Percentiles rank a stretch among this genome's conserved stretches.
Evolutionary conservation across 139 green algal species (phyloP).

Genomic region (Desmodesmus armatus): DNA sequence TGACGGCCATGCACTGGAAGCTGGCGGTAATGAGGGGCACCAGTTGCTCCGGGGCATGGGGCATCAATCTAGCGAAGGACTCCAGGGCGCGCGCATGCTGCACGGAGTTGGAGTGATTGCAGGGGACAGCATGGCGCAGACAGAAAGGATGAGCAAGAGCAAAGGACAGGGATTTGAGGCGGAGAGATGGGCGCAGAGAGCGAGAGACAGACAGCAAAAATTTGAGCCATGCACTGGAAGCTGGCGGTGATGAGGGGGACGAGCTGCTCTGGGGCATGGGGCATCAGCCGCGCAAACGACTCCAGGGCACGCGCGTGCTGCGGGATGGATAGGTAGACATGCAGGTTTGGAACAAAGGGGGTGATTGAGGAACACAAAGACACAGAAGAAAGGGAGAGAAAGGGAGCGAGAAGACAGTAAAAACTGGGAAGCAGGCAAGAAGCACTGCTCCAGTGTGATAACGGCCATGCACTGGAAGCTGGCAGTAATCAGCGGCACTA

Average conservation of each 20-base stretch:
- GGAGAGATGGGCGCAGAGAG: too few species aligned
- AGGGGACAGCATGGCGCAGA: too few species aligned
- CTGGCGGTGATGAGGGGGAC: slow-evolving; percentile 47
- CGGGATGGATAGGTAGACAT: not conserved
- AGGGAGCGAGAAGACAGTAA: not conserved
- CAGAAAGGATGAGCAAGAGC: too few species aligned
- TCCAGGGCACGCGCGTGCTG: slow-evolving; percentile 60
- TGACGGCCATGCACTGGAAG: slow-evolving; percentile 40
- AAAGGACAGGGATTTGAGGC: too few species aligned
- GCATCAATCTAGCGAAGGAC: slow-evolving; percentile 56
- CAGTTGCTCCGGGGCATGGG: slow-evolving; percentile 49
- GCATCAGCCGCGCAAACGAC: slow-evolving; percentile 55
- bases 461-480: too few species aligned
- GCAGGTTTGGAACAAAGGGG: not conserved
- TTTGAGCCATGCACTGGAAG: slow-evolving; percentile 47
- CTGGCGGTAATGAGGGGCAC: slow-evolving; percentile 48
- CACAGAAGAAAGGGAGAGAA: not conserved
- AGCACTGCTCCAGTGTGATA: too few species aligned
- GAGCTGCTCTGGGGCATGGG: slow-evolving; percentile 49
- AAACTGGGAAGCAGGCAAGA: too few species aligned
- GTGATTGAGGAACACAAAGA: not conserved
- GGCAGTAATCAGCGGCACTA: too few species aligned
- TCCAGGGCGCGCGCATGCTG: slow-evolving; percentile 54
- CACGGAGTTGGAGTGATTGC: too few species aligned
- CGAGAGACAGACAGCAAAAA: too few species aligned